Evolutionary conservation across 345 rosid species (phyloP), one percentile per base, ranked within the genome.

Genomic region (Ceriops decandra): DNA sequence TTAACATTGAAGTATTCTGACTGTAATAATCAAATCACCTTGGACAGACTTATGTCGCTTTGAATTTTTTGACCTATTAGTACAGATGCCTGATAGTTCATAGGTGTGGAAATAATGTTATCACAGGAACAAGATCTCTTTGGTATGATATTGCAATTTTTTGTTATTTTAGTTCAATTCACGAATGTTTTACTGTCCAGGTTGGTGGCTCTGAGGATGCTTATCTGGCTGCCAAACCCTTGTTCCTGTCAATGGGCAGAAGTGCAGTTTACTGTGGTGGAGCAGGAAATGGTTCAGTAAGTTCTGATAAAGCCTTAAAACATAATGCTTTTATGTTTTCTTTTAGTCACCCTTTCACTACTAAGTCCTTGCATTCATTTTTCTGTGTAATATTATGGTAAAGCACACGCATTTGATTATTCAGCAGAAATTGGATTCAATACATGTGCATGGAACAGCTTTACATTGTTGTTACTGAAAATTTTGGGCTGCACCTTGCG

Each of bases 231-330:
- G 96, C 96, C 38, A 85, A 74, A 73, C 85, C 88, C 57, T 73
- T 93, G 72, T 82, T 93, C 67, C 82, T 84, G 17, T 77, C 97
- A 13, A 91, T 93, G 98, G 98, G 96, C 1, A 85, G 75, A 81
- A 87, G 76, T 70, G 35, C 91, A 46, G 85, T 89, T 47, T 93
- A 86, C 62, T 93, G 98, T 77, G 98, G 97, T 65, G 95, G 88
- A 82, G 80, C 92, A 59, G 98, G 97, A 83, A 93, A 83, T 72
- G 98, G 98, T 59, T 83, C 98, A 22, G 98, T 91, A 88, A 82
- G 96, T 77, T 80, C 68, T 52, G 59, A 72, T 27, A 20, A 73
- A 11, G 38, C 13, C 31, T 47, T 51, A 7, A 17, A 47, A 65
- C 58, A 59, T 60, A 46, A 20, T n/a, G 24, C 5, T 38, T 7